phyloP scores from a whole-genome alignment of 148 eudicot species.

The Cornus kousa region DNA sequence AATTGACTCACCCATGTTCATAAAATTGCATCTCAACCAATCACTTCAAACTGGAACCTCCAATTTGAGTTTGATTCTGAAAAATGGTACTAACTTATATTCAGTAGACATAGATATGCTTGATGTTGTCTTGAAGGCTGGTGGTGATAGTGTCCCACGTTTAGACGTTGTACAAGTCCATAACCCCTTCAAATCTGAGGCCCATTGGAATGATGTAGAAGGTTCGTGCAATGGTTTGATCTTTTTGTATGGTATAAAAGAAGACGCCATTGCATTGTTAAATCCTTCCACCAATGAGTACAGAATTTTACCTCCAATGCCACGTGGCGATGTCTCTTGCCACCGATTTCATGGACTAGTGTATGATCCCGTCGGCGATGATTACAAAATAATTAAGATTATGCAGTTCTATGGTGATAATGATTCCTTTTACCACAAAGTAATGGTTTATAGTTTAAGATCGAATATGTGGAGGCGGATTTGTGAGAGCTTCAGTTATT shows the following conservation, averaged over 20 bases:
- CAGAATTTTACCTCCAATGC: neutral
- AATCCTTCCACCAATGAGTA: neutral
- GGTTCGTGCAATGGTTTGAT: neutral
- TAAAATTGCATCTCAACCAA: too few relatives aligned
- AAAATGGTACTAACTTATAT: too few relatives aligned
- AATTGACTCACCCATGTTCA: too few relatives aligned
- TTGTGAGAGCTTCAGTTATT: neutral
- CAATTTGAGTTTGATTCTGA: too few relatives aligned
- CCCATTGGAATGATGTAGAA: too few relatives aligned
- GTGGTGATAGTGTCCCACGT: too few relatives aligned
- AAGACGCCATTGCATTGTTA: neutral
- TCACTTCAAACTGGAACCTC: too few relatives aligned
- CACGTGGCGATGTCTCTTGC: too few relatives aligned
- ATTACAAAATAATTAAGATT: too few relatives aligned
- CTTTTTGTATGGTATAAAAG: neutral
- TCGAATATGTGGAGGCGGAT: neutral
- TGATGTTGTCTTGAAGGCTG: neutral
- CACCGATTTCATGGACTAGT: neutral
- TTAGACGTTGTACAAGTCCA: neutral
- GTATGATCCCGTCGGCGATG: neutral
- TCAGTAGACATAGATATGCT: neutral
- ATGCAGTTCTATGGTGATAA: neutral
- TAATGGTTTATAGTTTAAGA: neutral
- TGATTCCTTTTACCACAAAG: neutral
- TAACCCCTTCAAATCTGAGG: too few relatives aligned